Evolutionary conservation across 129 eudicot species (phyloP), one percentile per base, ranked within the genome.

Genomic region (Ambrosia artemisiifolia): DNA sequence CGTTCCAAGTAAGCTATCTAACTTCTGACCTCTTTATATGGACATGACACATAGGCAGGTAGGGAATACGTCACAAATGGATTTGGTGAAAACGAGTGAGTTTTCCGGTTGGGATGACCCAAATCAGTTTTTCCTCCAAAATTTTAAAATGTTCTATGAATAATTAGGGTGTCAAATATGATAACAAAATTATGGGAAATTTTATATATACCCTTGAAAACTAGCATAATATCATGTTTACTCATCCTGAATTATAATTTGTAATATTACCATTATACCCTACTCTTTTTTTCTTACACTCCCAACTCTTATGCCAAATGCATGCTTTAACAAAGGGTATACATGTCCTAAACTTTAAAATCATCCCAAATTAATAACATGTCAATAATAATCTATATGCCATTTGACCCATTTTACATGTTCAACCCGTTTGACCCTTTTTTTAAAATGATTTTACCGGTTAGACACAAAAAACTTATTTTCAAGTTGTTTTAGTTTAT

Each of bases 1-100:
- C 85, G 71, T 56, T 73, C 80, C 91, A 94, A 77, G 99, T 88
- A 79, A 85, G 87, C 57, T 46, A 44, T 60, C 28, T 13, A 43
- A 46, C 77, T 60, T 40, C 44, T 38, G 13, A 16, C 5, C 11
- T 3, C 12, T 28, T 20, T 19, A 20, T 43, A 24, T 14, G 11
- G 12, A 16, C 4, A 55, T 20, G 38, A 32, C 36, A 65, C n/a
- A 44, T 20, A 14, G 43, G 14, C 36, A n/a, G 18, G 18, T 20
- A 10, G 11, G n/a, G 19, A 55, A 55, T 34, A 55, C 2, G 62
- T 32, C 65, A 47, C 14, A 30, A 28, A 59, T 12, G 40, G 40
- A 11, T 59, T 1, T n/a, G n/a, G 63, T 56, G 35, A 20, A 56
- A 20, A 28, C 42, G 2, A 32, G 42, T 32, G 11, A 60, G 6